A percentile compares a stretch with the other conserved stretches of the same genome.
Conservation (phyloP, 2,329 filamentous ascomycete genomes). For the Aspergillus sp. region DNA sequence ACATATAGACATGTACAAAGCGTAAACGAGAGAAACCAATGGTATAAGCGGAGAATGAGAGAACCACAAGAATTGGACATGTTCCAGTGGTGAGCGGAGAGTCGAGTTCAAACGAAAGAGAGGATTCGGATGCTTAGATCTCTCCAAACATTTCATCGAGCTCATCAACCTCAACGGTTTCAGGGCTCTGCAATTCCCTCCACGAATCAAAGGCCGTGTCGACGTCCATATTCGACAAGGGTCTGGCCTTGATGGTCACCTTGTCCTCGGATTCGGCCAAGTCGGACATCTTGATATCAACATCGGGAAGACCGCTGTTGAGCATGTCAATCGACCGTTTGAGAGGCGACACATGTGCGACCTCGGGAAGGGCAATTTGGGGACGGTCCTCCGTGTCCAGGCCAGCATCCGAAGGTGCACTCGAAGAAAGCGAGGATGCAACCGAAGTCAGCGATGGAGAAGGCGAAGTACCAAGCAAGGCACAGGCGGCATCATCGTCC, state of each 20-base stretch:
- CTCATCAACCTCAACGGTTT: slow-evolving; percentile 87
- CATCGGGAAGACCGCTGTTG: slow-evolving; percentile 29
- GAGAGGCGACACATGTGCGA: slow-evolving; percentile 24
- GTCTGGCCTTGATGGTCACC: slow-evolving; percentile 33
- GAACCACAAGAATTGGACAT: not conserved
- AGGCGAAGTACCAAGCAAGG: slow-evolving; percentile 36
- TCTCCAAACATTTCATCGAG: slow-evolving; percentile 78
- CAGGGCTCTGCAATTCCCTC: slow-evolving; percentile 63
- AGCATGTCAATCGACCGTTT: slow-evolving; percentile 37
- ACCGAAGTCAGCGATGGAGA: slow-evolving; percentile 37
- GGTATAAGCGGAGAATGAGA: slow-evolving; percentile 1
- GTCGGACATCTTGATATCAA: slow-evolving; percentile 32
- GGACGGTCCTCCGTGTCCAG: slow-evolving; percentile 21
- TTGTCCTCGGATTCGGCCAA: slow-evolving; percentile 35
- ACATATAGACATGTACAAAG: slow-evolving; percentile 8
- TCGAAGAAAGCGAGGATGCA: slow-evolving; percentile 37
- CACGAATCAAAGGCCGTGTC: slow-evolving; percentile 47
- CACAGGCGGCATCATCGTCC: slow-evolving; percentile 28
- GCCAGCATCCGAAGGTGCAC: slow-evolving; percentile 27
- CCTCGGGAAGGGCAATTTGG: slow-evolving; percentile 26
- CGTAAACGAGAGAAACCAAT: not conserved
- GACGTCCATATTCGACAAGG: slow-evolving; percentile 24
- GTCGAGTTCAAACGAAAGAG: not conserved
- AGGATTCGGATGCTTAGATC: slow-evolving; percentile 44
- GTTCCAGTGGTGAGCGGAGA: not conserved